Percentiles rank a stretch among this genome's conserved stretches.
phyloP scores from a whole-genome alignment of 768 basidiomycete genomes.

The Hortiboletus campestris region DNA sequence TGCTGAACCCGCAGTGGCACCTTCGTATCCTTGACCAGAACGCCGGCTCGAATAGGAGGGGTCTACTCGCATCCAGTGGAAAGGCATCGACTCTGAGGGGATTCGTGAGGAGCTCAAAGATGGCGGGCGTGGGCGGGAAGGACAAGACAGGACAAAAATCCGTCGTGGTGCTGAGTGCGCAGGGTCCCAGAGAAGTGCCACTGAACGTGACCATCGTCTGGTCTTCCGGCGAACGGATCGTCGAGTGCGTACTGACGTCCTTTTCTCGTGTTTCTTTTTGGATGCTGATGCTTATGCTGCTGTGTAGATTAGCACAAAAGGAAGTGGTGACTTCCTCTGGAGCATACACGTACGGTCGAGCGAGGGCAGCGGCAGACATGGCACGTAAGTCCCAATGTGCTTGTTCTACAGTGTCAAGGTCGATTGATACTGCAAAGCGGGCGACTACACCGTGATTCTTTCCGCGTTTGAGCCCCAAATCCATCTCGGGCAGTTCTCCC shows the following conservation, averaged over 20 bases:
- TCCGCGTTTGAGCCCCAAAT: conserved; percentile 77
- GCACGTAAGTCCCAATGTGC: conserved; percentile 41
- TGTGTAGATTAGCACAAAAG: conserved; percentile 52
- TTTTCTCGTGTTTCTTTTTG: not conserved
- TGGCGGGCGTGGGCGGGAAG: conserved; percentile 5
- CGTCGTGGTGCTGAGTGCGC: conserved; percentile 44
- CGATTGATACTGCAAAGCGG: conserved; percentile 34
- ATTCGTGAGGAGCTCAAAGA: not conserved
- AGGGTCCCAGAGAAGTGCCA: conserved; percentile 63
- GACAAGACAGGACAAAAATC: conserved; percentile 32
- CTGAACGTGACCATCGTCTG: conserved; percentile 73
- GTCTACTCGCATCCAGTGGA: not conserved
- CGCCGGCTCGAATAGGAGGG: not conserved
- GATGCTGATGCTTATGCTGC: not conserved
- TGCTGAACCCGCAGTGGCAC: conserved; percentile 88
- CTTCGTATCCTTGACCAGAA: conserved; percentile 51
- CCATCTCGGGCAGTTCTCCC: conserved; percentile 61
- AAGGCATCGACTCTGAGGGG: not conserved
- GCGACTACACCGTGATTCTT: conserved; percentile 79
- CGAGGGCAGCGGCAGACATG: conserved; percentile 51
- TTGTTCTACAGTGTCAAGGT: not conserved
- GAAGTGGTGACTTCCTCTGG: conserved; percentile 76
- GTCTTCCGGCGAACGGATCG: conserved; percentile 70
- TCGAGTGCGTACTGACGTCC: conserved; percentile 55
- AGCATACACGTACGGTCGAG: conserved; percentile 77